Conservation (phyloP, 2,329 filamentous ascomycete genomes). For the Diaporthe citri region DNA sequence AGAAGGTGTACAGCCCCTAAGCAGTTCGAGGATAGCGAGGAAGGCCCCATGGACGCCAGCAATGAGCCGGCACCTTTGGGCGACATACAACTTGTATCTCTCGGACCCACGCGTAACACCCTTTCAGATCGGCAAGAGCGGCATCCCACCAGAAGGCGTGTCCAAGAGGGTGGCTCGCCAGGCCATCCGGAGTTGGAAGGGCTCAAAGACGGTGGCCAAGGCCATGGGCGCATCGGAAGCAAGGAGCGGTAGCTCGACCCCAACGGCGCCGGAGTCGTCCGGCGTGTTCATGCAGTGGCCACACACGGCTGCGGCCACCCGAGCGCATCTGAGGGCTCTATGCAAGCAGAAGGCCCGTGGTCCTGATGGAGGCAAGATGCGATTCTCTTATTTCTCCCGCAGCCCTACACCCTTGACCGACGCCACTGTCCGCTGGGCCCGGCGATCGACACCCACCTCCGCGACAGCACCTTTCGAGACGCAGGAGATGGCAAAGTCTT, state of each 20-base stretch:
- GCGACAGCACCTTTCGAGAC: conserved; percentile 67
- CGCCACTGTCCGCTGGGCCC: conserved; percentile 62
- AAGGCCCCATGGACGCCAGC: conserved; percentile 73
- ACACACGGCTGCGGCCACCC: conserved; percentile 72
- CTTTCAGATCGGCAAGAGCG: conserved; percentile 72
- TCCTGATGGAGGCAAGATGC: conserved; percentile 54
- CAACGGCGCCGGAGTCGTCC: conserved; percentile 60
- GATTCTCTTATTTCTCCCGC: conserved; percentile 60
- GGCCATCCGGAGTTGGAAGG: conserved; percentile 76
- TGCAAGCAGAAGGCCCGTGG: conserved; percentile 67
- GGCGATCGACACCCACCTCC: conserved; percentile 60
- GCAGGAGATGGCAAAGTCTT: conserved; percentile 73
- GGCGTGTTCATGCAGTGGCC: conserved; percentile 72
- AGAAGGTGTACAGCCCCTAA: conserved; percentile 26
- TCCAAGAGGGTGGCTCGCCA: conserved; percentile 75
- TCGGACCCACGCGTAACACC: conserved; percentile 77
- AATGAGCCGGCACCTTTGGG: conserved; percentile 76
- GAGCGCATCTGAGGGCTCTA: conserved; percentile 72
- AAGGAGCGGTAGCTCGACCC: conserved; percentile 68
- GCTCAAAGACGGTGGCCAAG: conserved; percentile 59
- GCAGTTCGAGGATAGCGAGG: conserved; percentile 48
- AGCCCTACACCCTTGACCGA: conserved; percentile 70
- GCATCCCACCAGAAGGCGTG: conserved; percentile 74
- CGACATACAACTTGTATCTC: conserved; percentile 73
- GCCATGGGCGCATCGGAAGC: conserved; percentile 37